Evolutionary conservation across 164 flowering plant species (phyloP), one percentile per base, ranked within the genome.

Genomic region (Annona cherimola): DNA sequence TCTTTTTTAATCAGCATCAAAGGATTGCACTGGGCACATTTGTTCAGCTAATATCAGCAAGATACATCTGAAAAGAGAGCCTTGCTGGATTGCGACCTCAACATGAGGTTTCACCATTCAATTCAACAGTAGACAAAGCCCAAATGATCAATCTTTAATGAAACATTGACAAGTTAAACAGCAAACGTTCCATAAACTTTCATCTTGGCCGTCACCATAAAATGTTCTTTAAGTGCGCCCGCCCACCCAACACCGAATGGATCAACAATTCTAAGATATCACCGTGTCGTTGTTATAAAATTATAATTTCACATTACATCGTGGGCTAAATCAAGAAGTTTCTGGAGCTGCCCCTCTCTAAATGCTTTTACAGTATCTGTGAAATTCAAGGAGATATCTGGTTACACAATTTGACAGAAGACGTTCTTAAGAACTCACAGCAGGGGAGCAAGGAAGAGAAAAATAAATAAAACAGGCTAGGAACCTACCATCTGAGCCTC

Each of bases 401-500:
- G 44, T 40, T 65, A 18, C n/a, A 66, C 44, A 43, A 1, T 44
- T 2, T n/a, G 7, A 64, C 61, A 60, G 9, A 43, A 50, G 60
- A 19, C 14, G n/a, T 44, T 4, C 45, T 20, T 1, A 12, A 43
- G 3, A 73, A 43, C 6, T 8, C 19, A 63, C 59, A 45, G 19
- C 2, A 42, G 63, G 19, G 12, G 60, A 26, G 55, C 39, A 65
- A 65, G 20, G 35, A n/a, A 72, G 11, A 64, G 1, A 63, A 35
- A 12, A 66, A 69, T 41, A 20, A 61, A n/a, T 35, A n/a, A 45
- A 42, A 42, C 62, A 66, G 69, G 68, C 16, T 19, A 35, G 45
- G 67, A 35, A 68, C 83, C 66, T 60, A 93, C 99, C 98, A 84
- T 93, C 98, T 68, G 88, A 91, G 61, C 99, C 99, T 69, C 98